Evolutionary conservation across 305 asterid genomes (phyloP).

Genomic region (Stenogyne calaminthoides): DNA sequence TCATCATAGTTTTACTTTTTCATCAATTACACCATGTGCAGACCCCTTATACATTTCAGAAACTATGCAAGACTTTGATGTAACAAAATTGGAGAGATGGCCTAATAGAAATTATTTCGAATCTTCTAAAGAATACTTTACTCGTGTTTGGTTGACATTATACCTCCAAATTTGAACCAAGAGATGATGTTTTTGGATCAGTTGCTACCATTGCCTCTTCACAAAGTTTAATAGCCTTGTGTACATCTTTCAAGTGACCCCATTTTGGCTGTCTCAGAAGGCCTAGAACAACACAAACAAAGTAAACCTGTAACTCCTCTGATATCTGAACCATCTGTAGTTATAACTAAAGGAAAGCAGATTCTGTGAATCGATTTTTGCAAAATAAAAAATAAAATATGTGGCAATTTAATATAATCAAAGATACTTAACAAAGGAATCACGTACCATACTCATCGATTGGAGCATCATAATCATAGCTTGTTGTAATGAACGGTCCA

Average conservation of each 20-base stretch:
- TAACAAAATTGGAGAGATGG: not conserved
- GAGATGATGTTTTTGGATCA: conserved; percentile 78
- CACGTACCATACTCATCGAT: conserved; percentile 86
- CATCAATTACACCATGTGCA: conserved; percentile 12
- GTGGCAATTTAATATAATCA: not conserved
- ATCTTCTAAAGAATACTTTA: not conserved
- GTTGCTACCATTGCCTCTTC: conserved; percentile 85
- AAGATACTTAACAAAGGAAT: conserved; percentile 2
- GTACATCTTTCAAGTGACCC: conserved; percentile 93
- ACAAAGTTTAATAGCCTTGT: conserved; percentile 92
- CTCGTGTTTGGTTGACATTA: not conserved
- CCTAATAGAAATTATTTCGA: not conserved
- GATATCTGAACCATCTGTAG: not conserved
- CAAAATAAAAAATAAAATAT: not conserved
- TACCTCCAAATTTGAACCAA: conserved; percentile 88
- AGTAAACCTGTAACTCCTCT: too few species aligned
- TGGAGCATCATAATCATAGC: conserved; percentile 98
- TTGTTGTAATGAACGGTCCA: conserved; percentile 87
- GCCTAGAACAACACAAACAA: conserved; percentile 43
- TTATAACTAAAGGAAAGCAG: not conserved
- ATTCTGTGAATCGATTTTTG: not conserved
- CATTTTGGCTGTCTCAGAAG: conserved; percentile 86
- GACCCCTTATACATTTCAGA: not conserved
- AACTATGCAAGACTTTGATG: not conserved
- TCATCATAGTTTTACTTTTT: conserved; percentile 2